Percentiles rank a stretch among this genome's conserved stretches.
Evolutionary conservation across 192 early-diverging fungal genomes (phyloP).

Genomic region (Coemansia pectinata): DNA sequence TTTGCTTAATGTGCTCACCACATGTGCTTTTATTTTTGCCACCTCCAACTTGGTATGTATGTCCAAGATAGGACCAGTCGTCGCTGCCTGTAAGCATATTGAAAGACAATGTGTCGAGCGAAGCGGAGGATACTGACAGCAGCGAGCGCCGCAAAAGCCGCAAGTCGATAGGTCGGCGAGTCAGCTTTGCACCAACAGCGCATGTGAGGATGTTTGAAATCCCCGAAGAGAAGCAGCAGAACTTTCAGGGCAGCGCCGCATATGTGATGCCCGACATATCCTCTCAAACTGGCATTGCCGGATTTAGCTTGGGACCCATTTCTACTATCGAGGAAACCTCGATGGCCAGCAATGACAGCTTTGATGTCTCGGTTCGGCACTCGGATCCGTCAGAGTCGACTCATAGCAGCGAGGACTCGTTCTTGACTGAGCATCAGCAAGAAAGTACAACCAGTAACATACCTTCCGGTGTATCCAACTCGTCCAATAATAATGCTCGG

Average conservation of each 20-base stretch:
- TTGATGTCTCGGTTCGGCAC: conserved; percentile 53
- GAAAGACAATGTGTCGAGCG: conserved; percentile 15
- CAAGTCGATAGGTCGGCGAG: conserved; percentile 50
- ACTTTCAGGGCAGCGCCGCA: conserved; percentile 17
- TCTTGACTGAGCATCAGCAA: conserved; percentile 9
- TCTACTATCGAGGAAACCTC: conserved; percentile 46
- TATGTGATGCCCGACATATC: conserved; percentile 51
- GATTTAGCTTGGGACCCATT: conserved; percentile 41
- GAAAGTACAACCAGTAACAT: background rate
- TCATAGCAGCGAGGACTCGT: conserved; percentile 39
- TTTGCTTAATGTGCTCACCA: background rate
- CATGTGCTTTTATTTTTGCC: background rate
- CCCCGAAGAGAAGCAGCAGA: conserved; percentile 37
- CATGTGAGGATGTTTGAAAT: conserved; percentile 56
- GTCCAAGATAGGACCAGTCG: conserved; percentile 21
- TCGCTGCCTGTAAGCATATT: conserved; percentile 27
- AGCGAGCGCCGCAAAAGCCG: conserved; percentile 38
- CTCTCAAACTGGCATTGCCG: conserved; percentile 45
- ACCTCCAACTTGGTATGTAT: background rate
- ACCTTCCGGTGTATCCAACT: background rate
- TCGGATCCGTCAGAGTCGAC: conserved; percentile 44
- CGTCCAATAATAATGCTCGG: background rate
- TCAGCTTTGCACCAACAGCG: conserved; percentile 54
- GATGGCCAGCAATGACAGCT: conserved; percentile 53
- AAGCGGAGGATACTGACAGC: background rate